phyloP scores from a whole-genome alignment of 208 protist species.

The Acanthamoeba culbertsoni region DNA sequence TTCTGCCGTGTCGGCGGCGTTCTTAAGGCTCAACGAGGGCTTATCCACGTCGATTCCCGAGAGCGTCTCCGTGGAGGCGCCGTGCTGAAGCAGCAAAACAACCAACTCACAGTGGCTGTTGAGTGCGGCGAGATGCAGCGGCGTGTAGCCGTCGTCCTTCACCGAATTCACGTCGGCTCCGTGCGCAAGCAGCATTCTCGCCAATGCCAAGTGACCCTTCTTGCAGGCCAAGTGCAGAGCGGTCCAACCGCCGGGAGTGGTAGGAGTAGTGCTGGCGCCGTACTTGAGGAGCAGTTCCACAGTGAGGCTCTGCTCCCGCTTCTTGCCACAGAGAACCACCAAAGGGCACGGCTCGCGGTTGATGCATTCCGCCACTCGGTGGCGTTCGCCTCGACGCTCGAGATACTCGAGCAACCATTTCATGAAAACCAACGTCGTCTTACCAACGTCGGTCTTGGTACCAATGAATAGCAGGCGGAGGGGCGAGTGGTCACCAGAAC shows the following conservation, averaged over 20 bases:
- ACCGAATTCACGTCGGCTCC: not conserved
- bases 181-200: not conserved
- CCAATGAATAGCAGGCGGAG: not conserved
- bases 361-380: not conserved
- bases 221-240: not conserved
- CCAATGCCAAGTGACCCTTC: not conserved
- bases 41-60: not conserved
- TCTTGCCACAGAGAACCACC: not conserved
- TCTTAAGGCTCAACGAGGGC: not conserved
- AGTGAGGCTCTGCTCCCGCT: not conserved
- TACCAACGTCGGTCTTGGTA: not conserved
- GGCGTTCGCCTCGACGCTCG: not conserved
- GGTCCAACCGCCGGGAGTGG: not conserved
- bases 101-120: not conserved
- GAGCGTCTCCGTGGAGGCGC: not conserved
- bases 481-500: not conserved
- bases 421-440: not conserved
- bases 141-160: not conserved
- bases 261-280: not conserved
- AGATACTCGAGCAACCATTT: not conserved
- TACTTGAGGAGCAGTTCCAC: not conserved
- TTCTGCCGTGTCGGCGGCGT: not conserved
- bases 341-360: not conserved
- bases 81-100: not conserved
- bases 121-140: not conserved